Percentiles rank a stretch among this genome's conserved stretches.
phyloP scores from a whole-genome alignment of 1,284 basidiomycete species.

The Rhodotorula glutinis region DNA sequence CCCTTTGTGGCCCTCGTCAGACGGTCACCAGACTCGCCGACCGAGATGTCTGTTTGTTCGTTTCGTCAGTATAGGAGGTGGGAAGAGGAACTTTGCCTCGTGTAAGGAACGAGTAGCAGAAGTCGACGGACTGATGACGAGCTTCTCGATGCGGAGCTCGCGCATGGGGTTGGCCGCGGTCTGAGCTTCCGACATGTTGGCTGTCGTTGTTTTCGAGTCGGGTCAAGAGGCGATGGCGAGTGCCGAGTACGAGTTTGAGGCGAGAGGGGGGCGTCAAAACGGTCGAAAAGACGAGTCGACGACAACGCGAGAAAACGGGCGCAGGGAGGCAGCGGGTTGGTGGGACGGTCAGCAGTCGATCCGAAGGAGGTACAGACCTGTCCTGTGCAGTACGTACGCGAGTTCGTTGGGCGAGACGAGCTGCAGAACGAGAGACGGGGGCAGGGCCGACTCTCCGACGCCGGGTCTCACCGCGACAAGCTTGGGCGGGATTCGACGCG shows the following conservation, averaged over 20 bases:
- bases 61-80: too few relatives aligned
- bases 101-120: not conserved
- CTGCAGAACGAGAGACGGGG: not conserved
- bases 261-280: not conserved
- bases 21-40: slow-evolving; percentile 96
- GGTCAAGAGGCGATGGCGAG: not conserved
- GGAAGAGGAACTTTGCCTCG: too few relatives aligned
- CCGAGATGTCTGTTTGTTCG: slow-evolving; percentile 79
- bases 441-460: too few relatives aligned
- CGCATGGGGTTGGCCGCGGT: slow-evolving; percentile 41
- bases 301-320: too few relatives aligned
- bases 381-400: not conserved
- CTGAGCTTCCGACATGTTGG: slow-evolving; percentile 39
- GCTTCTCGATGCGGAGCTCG: slow-evolving; percentile 97
- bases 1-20: slow-evolving; percentile 94
- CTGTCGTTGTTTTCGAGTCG: not conserved
- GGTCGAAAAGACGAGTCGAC: too few relatives aligned
- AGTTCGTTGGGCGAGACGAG: slow-evolving; percentile 3
- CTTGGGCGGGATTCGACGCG: too few relatives aligned
- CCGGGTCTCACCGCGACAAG: too few relatives aligned
- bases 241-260: not conserved
- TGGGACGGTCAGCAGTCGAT: not conserved
- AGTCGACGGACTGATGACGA: slow-evolving; percentile 90
- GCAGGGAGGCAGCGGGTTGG: not conserved
- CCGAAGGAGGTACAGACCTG: not conserved